Conservation (phyloP, 768 basidiomycete species). For the Termitomyces sp. region DNA sequence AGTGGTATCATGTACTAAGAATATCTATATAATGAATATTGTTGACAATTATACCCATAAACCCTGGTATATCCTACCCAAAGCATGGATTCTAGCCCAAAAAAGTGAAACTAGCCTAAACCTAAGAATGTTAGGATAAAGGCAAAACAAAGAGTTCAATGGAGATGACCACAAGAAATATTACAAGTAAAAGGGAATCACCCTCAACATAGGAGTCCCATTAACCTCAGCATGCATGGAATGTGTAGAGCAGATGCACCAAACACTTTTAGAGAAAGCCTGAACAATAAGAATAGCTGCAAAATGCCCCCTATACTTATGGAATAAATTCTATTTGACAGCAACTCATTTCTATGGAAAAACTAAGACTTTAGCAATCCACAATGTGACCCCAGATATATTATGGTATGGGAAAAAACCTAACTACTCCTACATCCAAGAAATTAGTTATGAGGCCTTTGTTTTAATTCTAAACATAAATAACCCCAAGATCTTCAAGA, state of each 20-base stretch:
- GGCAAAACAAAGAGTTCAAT: not conserved
- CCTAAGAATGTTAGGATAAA: not conserved
- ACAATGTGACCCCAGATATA: not conserved
- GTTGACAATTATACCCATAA: not conserved
- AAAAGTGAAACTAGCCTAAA: not conserved
- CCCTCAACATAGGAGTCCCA: not conserved
- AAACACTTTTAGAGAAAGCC: not conserved
- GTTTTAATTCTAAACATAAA: not conserved
- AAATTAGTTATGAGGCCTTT: not conserved
- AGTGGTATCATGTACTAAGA: not conserved
- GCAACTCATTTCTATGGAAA: not conserved
- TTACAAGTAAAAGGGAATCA: not conserved
- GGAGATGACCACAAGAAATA: not conserved
- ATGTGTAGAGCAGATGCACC: not conserved
- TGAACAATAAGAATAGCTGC: not conserved
- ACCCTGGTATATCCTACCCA: not conserved
- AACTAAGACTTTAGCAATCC: not conserved
- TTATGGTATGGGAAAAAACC: not conserved
- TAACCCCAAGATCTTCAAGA: not conserved
- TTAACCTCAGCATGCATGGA: not conserved
- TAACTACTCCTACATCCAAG: not conserved
- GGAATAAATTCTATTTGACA: not conserved
- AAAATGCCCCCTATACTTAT: not conserved
- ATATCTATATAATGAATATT: not conserved
- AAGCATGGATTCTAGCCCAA: not conserved